Base-by-base conservation (phyloP, 176 grass and related monocot genomes). In the Phragmites australis region DNA sequence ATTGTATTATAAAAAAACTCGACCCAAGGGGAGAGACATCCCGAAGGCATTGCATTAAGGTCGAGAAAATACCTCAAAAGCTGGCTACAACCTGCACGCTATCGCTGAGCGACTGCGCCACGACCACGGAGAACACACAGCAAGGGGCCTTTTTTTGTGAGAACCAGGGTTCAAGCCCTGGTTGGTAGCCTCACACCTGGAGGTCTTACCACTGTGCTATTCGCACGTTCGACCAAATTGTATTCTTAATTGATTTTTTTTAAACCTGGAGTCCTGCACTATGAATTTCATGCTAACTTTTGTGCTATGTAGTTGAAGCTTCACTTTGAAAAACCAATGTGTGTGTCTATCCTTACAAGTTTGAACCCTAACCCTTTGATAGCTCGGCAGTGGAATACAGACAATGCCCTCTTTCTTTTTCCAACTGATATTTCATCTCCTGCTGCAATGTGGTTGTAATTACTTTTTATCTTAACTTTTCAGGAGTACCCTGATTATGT, bases 401-500 rank as follows among this genome's bases (percentile, higher is more conserved):
- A 7, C 12, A 2, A 15, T 46, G 9, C 23, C 46, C 27, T 80
- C 12, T 74, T 63, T 40, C 26, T 82, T 72, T 52, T 72, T 43
- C 43, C 56, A 76, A 48, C 18, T 71, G 47, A 49, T 61, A 63
- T 77, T 71, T 45, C 16, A 65, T 77, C 16, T 71, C 16, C 45
- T 76, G 40, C 31, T 72, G 21, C 43, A 57, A 61, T 80, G 50
- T 87, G 48, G 43, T 63, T 70, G 16, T 58, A 42, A 51, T 55
- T 83, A 21, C 44, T 23, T 81, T 74, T 85, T 85, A 16, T 37
- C 18, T 86, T 18, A 44, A 74, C 41, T 57, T 93, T 68, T 40
- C 89, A 94, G 95, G 95, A 97, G 74, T 94, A 90, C 60, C 95
- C 95, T 87, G 76, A 87, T 89, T 97, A 94, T 89, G 69, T 80